Evolutionary conservation across 2,329 filamentous ascomycete genomes (phyloP).

Genomic region (Colletotrichum endophyticum): DNA sequence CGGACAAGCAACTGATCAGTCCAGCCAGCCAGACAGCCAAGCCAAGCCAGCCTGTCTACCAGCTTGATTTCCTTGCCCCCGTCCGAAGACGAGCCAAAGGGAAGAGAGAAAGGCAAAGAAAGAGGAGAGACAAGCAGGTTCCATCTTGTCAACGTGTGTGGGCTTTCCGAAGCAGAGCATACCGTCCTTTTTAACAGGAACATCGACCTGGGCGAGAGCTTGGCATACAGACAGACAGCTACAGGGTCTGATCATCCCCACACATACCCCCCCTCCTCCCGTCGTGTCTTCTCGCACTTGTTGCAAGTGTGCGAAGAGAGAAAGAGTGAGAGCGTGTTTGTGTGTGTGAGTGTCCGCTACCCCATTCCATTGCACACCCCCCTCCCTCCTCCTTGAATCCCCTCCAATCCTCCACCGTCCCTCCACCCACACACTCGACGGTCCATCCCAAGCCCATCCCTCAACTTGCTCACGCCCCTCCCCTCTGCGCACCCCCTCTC

Average conservation of each 20-base stretch:
- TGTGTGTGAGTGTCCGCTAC: neutral
- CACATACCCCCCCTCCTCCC: neutral
- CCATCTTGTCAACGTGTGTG: neutral
- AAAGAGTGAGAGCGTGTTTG: neutral
- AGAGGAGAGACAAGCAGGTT: neutral
- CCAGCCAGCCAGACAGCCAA: neutral
- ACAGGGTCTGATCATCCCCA: neutral
- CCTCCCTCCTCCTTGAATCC: neutral
- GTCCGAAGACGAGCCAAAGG: neutral
- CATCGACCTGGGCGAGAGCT: constrained; percentile 7
- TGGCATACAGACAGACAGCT: neutral
- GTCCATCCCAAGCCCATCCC: neutral
- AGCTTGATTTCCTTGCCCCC: neutral
- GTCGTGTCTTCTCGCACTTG: neutral
- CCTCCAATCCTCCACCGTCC: neutral
- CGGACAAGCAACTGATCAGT: neutral
- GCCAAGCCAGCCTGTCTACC: neutral
- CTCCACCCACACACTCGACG: neutral
- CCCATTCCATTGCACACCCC: neutral
- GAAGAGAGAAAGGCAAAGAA: neutral
- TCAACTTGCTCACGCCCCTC: neutral
- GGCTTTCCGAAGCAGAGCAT: constrained; percentile 7
- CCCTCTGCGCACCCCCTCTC: constrained; percentile 4
- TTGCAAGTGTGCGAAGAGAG: neutral
- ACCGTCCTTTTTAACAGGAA: constrained; percentile 19